Percentiles rank a stretch among this genome's conserved stretches.
phyloP scores from a whole-genome alignment of 139 green algal genomes.

The Edaphochlamys debaryana region DNA sequence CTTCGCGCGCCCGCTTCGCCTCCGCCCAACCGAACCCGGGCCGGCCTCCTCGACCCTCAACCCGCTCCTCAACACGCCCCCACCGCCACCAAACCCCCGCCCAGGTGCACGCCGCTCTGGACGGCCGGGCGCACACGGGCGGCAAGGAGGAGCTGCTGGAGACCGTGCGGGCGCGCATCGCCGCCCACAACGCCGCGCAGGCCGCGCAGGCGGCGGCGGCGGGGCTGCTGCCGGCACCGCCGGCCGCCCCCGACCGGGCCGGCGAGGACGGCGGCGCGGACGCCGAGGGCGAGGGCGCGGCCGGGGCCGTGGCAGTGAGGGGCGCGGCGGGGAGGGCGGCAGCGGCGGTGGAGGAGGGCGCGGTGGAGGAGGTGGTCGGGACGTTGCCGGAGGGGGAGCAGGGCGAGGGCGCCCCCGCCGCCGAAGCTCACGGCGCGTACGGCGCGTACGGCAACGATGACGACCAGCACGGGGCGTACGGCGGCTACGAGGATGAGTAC shows the following conservation, averaged over 20 bases:
- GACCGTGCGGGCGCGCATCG: conserved; percentile 19
- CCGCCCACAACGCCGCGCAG: not conserved
- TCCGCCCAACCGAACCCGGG: no score
- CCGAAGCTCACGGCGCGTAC: not conserved
- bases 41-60: no score
- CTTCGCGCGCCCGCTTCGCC: no score
- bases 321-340: not conserved
- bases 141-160: conserved; percentile 24
- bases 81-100: no score
- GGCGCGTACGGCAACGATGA: not conserved
- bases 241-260: not conserved
- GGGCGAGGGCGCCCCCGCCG: not conserved
- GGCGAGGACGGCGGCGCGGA: not conserved
- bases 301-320: not conserved
- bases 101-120: conserved; percentile 14
- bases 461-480: not conserved
- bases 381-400: not conserved
- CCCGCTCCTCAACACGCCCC: no score
- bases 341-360: not conserved
- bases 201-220: not conserved
- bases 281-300: not conserved
- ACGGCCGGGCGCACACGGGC: not conserved
- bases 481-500: conserved; percentile 28
- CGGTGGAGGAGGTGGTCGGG: not conserved
- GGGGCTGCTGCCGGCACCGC: not conserved